Conservation (phyloP, 352 stramenopile species). For the Pythium myriotylum region DNA sequence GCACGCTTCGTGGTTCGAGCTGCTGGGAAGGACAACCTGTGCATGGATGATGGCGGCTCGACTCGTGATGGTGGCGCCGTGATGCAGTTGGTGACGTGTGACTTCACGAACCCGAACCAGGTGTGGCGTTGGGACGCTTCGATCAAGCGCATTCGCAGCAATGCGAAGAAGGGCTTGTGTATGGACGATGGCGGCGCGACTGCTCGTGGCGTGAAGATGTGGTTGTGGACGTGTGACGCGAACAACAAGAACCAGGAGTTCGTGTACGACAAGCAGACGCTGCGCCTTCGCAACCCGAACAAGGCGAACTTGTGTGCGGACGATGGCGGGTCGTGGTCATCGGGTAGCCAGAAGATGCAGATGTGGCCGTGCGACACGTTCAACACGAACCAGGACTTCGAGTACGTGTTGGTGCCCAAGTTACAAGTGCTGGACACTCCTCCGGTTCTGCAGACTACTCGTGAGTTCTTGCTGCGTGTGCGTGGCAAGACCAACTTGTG, state of each 20-base stretch:
- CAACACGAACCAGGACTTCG: slow-evolving; percentile 13
- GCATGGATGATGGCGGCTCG: neutral
- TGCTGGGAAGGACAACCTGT: neutral
- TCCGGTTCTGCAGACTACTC: neutral
- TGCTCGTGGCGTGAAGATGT: neutral
- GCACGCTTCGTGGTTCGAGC: slow-evolving; percentile 4
- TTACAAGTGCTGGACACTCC: neutral
- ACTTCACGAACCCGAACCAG: slow-evolving; percentile 3
- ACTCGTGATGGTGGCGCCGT: neutral
- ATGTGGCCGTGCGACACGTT: slow-evolving; percentile 5
- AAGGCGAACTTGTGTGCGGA: slow-evolving; percentile 13
- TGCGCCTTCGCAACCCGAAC: neutral
- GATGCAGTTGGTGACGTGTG: slow-evolving; percentile 2
- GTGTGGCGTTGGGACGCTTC: slow-evolving; percentile 4
- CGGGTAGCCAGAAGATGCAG: neutral
- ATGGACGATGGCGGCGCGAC: slow-evolving; percentile 4
- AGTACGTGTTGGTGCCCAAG: neutral
- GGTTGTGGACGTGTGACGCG: slow-evolving; percentile 5
- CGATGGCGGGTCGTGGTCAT: neutral
- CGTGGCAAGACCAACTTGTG: slow-evolving; percentile 24
- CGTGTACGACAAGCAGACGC: neutral
- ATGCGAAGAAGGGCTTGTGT: slow-evolving; percentile 5
- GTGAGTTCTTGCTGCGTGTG: slow-evolving; percentile 1
- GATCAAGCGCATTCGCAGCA: slow-evolving; percentile 6
- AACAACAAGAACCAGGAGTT: slow-evolving; percentile 10